Evolutionary conservation across 2,329 filamentous ascomycete species (phyloP).

Genomic region (Colletotrichum chrysophilum): DNA sequence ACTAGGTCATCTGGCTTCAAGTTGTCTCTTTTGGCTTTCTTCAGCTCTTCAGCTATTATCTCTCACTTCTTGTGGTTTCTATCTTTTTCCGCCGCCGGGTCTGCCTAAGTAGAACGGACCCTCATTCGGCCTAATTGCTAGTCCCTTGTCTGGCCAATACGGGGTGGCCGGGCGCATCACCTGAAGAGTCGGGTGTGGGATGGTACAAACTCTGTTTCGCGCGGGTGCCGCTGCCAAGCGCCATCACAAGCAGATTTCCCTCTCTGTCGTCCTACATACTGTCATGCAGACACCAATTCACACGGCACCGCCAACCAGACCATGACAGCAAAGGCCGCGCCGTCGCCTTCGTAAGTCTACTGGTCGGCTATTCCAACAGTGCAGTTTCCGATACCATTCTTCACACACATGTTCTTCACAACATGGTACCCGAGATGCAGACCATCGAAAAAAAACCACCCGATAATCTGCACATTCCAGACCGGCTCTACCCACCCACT

Average conservation of each 20-base stretch:
- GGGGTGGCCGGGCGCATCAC: constrained; percentile 7
- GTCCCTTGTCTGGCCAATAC: constrained; percentile 5
- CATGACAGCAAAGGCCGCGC: constrained; percentile 1
- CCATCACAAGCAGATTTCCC: constrained; percentile 17
- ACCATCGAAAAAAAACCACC: neutral
- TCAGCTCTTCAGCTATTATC: neutral
- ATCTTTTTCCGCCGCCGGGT: neutral
- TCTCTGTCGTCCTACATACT: constrained; percentile 12
- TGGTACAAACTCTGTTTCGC: constrained; percentile 17
- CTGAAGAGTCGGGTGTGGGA: constrained; percentile 8
- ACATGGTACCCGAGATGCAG: neutral
- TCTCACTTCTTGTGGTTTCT: neutral
- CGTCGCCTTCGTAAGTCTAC: neutral
- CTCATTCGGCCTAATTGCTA: neutral
- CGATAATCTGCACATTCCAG: neutral
- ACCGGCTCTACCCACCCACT: constrained; percentile 1
- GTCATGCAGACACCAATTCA: neutral
- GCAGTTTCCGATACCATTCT: neutral
- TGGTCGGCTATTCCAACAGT: neutral
- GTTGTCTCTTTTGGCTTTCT: neutral
- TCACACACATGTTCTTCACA: neutral
- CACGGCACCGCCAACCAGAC: neutral
- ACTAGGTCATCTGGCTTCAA: constrained; percentile 2
- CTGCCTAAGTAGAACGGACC: constrained; percentile 4
- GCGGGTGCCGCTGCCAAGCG: constrained; percentile 21